Evolutionary conservation across 2,329 filamentous ascomycete genomes (phyloP), one percentile per base, ranked within the genome.

Genomic region (Dothideomycetes sp.): DNA sequence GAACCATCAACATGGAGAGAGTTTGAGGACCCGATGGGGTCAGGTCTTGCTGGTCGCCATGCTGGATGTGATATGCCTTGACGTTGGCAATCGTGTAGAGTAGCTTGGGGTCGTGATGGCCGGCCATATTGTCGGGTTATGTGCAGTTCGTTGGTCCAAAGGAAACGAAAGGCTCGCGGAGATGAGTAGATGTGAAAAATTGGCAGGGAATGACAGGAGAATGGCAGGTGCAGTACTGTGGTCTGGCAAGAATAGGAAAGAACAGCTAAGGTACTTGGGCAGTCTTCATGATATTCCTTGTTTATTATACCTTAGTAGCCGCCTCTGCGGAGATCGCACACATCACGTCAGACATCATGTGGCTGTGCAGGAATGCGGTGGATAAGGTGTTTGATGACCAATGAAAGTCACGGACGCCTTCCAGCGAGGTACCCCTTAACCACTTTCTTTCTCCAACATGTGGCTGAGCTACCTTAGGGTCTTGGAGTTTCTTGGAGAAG

Each of bases 1-100:
- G 89, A 14, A 96, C 89, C 89, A 96, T 96, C 52, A 96, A 66
- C 41, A 96, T 72, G 16, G 89, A 94, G 39, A 98, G 72, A 0
- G 88, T 95, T 65, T 95, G 87, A 14, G 87, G 81, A 2, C 88
- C 87, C 2, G 83, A 81, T 1, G 83, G 79, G 11, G 86, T 96
- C 53, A 98, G 77, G 11, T 77, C 73, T 41, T 81, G 69, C 63
- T 96, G 88, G 50, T 81, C 75, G 61, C 91, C 89, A 73, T 94
- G 77, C 60, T 86, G 77, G 45, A 96, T 78, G 58, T 95, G 86
- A 65, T 86, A 94, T 48, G 89, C 91, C 48, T 80, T 81, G 55
- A 98, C 89, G 66, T 86, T 86, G 49, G 81, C 78, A 58, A 96
- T 65, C 19, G 68, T 65, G 54, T 70, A 75, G 41, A 75, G 66